Base-by-base conservation (phyloP, 495 filamentous ascomycete genomes). In the Xylaria longipes region DNA sequence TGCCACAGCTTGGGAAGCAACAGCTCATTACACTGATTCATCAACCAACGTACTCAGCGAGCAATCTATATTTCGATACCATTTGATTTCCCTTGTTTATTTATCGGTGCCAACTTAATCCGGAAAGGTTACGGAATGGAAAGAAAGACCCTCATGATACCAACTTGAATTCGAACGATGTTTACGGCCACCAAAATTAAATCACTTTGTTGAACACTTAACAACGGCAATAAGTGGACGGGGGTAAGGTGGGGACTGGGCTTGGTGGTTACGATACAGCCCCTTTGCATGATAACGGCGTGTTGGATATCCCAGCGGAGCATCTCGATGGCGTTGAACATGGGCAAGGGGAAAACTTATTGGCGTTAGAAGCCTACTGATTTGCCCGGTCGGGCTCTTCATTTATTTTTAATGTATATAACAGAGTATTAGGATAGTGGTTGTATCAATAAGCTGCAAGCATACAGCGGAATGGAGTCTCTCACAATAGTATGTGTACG, bases 1-100 rank as follows among this genome's bases (percentile, higher is more conserved):
- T 99, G 96, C 81, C 96, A 99, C 82, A 86, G 81, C 74, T 87
- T 86, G 64, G 83, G 83, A 72, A 81, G 77, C 76, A 78, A 75
- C 77, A 56, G 14, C 33, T 65, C 70, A 9, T 37, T 67, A 31
- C 67, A 71, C n/a, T 72, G 50, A 68, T 61, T 41, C 39, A 37
- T n/a, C 17, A 46, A 29, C 20, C n/a, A 20, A 58, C 41, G 48
- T 29, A 31, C 25, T 29, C 37, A 27, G 63, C 63, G n/a, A 60
- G 62, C 25, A 9, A 45, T 52, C 31, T 37, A 11, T 29, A 37
- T 68, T 12, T 43, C 64, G 46, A 72, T 68, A 72, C 52, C 50
- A 41, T 20, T 48, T 66, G 46, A 50, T 48, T 69, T 50, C 50
- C 37, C 20, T 50, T 68, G 17, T 61, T 61, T 72, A 61, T 52